Percentiles rank a stretch among this genome's conserved stretches.
Conservation (phyloP, 2,329 filamentous ascomycete genomes). For the Coleophoma crateriformis region DNA sequence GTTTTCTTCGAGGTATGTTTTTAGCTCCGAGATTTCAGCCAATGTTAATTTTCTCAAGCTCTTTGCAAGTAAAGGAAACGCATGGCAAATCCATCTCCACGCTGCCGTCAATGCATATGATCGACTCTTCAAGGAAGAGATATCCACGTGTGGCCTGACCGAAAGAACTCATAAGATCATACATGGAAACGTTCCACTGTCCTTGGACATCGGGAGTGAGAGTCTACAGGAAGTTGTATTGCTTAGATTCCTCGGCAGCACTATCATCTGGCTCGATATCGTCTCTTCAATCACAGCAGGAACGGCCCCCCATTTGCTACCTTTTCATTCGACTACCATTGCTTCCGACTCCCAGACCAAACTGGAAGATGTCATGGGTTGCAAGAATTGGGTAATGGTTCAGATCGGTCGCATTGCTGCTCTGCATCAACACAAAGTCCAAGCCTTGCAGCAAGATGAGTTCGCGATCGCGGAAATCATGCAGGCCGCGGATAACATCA, state of each 20-base stretch:
- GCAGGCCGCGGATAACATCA: slow-evolving; percentile 10
- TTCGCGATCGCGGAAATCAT: slow-evolving; percentile 9
- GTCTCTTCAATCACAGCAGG: slow-evolving; percentile 42
- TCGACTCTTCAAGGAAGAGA: slow-evolving; percentile 3
- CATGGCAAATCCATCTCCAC: slow-evolving; percentile 19
- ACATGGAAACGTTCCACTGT: slow-evolving; percentile 1
- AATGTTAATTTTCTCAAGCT: slow-evolving; percentile 37
- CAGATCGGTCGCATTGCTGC: slow-evolving; percentile 47
- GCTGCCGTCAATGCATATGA: slow-evolving; percentile 15
- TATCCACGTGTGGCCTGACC: slow-evolving; percentile 2
- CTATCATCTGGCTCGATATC: slow-evolving; percentile 43
- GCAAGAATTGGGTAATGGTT: slow-evolving; percentile 51
- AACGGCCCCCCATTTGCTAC: slow-evolving; percentile 33
- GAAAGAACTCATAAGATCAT: slow-evolving; percentile 4
- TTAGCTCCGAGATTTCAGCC: slow-evolving; percentile 22
- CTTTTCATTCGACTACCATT: slow-evolving; percentile 35
- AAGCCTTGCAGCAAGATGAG: slow-evolving; percentile 26
- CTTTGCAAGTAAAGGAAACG: slow-evolving; percentile 32
- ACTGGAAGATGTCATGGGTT: slow-evolving; percentile 46
- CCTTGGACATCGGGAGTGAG: slow-evolving; percentile 13
- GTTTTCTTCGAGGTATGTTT: slow-evolving; percentile 42
- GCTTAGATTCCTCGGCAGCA: slow-evolving; percentile 40
- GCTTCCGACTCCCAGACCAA: slow-evolving; percentile 26
- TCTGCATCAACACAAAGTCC: slow-evolving; percentile 50
- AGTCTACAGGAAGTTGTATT: slow-evolving; percentile 37